These are phyloP conservation scores for Backusella luteola DNA, from an alignment of 192 early-diverging fungal species.

Conservation along the genomic window DNA sequence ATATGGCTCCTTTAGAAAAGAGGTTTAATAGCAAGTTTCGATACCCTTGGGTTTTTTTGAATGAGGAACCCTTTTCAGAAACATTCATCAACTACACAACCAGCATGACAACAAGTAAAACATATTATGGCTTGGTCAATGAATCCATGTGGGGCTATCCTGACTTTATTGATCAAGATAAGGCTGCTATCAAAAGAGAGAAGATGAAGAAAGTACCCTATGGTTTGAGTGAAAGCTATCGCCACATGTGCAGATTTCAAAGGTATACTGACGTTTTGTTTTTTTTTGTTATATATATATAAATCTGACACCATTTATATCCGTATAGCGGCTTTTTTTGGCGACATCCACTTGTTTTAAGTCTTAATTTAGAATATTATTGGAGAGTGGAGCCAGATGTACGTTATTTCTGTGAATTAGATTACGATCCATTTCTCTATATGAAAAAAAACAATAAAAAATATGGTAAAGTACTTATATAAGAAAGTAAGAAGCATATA, in stretches of 20 bases:
- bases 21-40: constrained; percentile 71
- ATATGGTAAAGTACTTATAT: constrained; percentile 16
- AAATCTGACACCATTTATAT: not conserved
- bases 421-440: constrained; percentile 55
- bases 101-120: constrained; percentile 46
- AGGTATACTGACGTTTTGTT: not conserved
- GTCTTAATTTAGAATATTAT: constrained; percentile 56
- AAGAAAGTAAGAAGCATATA: not conserved
- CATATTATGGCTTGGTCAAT: constrained; percentile 69
- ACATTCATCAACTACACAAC: constrained; percentile 60
- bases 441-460: constrained; percentile 49
- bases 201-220: constrained; percentile 56
- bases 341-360: constrained; percentile 45
- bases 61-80: constrained; percentile 72
- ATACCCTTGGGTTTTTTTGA: constrained; percentile 86
- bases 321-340: constrained; percentile 44
- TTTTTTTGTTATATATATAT: not conserved
- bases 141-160: constrained; percentile 75
- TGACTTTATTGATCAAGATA: constrained; percentile 62
- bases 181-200: constrained; percentile 52
- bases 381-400: constrained; percentile 62
- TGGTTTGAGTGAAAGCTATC: constrained; percentile 69
- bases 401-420: constrained; percentile 52
- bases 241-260: constrained; percentile 82
- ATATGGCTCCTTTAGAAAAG: constrained; percentile 39